Evolutionary conservation across 257 asterid genomes (phyloP), one percentile per base, ranked within the genome.

Genomic region (Jaltomata sinuosa): DNA sequence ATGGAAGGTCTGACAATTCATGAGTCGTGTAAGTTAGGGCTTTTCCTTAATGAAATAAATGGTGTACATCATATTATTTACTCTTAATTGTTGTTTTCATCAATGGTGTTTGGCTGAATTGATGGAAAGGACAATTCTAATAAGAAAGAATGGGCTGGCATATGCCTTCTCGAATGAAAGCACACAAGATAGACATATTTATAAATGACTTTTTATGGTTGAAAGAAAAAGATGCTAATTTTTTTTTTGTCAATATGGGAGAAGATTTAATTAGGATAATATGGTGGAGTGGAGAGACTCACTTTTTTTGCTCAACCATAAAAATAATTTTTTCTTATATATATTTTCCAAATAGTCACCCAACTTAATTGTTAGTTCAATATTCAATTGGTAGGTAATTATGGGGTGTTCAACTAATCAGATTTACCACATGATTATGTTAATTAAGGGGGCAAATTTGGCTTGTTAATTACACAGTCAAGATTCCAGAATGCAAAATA

Each of bases 1-100:
- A 76, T 76, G 61, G 81, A 38, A 14, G 81, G 10, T 47, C 61
- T 76, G 81, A 76, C 81, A 79, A 77, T 78, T 67, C 83, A 40
- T 76, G 79, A 86, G 65, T 65, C 85, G 84, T 81, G 84, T 57
- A 87, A 71, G 84, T 29, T 54, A 42, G 61, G 69, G 19, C 18
- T 65, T 83, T 55, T 22, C 31, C 65, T 49, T 54, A 81, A 29
- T 40, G 53, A 38, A n/a, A 40, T 64, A 6, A 31, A 29, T 14
- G 29, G 38, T 62, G n/a, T 57, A 36, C 14, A 29, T 22, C 57
- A 47, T 29, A 42, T 11, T 55, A 68, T 57, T 21, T 34, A 83
- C 83, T 80, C 71, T 16, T 32, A 85, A 57, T 32, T 80, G 76
- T 64, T 86, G 65, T 65, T 86, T 78, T 59, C 85, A 79, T 59